These are phyloP conservation scores for Achaetomiella virescens DNA, from an alignment of 495 filamentous ascomycete genomes.

Conservation along the genomic window DNA sequence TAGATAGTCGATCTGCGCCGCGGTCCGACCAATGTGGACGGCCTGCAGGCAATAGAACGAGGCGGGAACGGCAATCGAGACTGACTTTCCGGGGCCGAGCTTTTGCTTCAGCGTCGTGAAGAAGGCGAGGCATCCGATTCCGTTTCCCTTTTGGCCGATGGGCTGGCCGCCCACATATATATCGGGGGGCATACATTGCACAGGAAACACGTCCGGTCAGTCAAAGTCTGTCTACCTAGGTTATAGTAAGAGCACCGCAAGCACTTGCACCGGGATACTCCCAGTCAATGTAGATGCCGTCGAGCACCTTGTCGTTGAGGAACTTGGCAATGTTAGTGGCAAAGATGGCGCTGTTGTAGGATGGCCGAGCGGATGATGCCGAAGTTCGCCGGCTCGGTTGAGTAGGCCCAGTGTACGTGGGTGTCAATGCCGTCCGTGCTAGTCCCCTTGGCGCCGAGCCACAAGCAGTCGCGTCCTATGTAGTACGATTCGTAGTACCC, in stretches of 20 bases:
- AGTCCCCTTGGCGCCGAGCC: conserved; percentile 12
- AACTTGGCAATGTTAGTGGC: too few relatives aligned
- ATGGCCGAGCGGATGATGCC: too few relatives aligned
- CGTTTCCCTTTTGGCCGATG: neutral
- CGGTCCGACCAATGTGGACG: conserved; percentile 22
- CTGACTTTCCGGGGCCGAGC: conserved; percentile 13
- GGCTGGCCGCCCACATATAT: neutral
- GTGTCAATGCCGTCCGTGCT: conserved; percentile 18
- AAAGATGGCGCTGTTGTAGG: too few relatives aligned
- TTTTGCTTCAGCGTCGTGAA: neutral
- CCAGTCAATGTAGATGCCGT: neutral
- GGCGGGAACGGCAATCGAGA: conserved; percentile 27
- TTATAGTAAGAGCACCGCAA: neutral
- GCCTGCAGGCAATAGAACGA: conserved; percentile 22
- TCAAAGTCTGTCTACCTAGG: neutral
- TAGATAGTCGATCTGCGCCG: conserved; percentile 22
- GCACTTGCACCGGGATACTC: neutral
- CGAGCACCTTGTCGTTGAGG: too few relatives aligned
- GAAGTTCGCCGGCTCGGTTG: too few relatives aligned
- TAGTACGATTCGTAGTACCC: conserved; percentile 32
- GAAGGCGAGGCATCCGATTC: neutral
- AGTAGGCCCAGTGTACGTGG: too few relatives aligned
- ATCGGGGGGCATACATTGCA: neutral
- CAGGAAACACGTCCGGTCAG: neutral
- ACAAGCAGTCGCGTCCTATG: conserved; percentile 23